Evolutionary conservation across 129 eudicot genomes (phyloP), one percentile per base, ranked within the genome.

Genomic region (Ambrosia artemisiifolia): DNA sequence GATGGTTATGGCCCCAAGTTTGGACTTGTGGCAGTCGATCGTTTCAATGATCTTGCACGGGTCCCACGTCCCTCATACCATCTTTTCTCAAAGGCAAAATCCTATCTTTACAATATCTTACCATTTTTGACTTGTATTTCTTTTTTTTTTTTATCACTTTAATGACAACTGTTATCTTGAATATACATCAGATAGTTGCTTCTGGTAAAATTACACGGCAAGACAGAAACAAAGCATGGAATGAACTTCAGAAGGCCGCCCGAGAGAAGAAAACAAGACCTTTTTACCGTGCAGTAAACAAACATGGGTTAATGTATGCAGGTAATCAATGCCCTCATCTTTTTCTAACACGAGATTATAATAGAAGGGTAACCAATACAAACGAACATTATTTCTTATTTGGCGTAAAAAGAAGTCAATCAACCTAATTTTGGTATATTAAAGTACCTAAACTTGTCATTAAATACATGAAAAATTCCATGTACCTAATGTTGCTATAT

Each of bases 1-100:
- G 99, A 94, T 78, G 99, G 99, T 47, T 94, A 94, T 70, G 99
- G 99, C 33, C 99, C 99, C 11, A 94, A 94, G 78, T 94, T 90
- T 70, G 99, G 99, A 62, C 90, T 94, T 61, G 99, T 90, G 16
- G 96, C 99, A 38, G 99, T 94, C 40, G 99, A 94, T 61, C 99
- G 99, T 36, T 78, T 80, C 50, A 90, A 94, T 75, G 81, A 90
- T 80, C 95, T 94, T 74, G 97, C 93, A 34, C 84, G 99, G 78
- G 61, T 79, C 57, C 99, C 97, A 74, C 99, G 99, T 19, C 97
- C 96, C 51, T 94, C 99, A 9, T 94, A 90, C 72, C 77, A 88
- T 79, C 67, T 94, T 77, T 94, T 90, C 78, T 73, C 97, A 64
- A 94, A 88, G 75, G 99, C 84, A 86, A 81, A 32, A 60, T 28